Conservation (phyloP, 2,329 filamentous ascomycete species). For the Kalaharituber pfeilii region DNA sequence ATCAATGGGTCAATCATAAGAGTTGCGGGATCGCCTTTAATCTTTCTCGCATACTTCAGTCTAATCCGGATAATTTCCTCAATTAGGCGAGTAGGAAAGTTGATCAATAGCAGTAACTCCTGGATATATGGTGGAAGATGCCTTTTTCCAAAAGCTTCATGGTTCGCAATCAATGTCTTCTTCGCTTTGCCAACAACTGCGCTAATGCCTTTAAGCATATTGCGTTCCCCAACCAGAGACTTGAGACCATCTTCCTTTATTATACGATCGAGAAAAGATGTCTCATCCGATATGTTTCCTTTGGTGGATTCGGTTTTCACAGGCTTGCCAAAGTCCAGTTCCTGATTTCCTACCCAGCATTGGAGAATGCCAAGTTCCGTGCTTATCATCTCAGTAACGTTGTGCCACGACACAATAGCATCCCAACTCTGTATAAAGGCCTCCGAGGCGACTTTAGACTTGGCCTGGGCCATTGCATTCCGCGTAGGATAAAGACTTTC, state of each 20-base stretch:
- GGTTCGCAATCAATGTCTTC: slow-evolving; percentile 71
- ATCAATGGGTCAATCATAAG: slow-evolving; percentile 98
- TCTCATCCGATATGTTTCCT: slow-evolving; percentile 67
- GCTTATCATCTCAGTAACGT: slow-evolving; percentile 90
- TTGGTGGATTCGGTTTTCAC: slow-evolving; percentile 50
- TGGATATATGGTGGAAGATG: slow-evolving; percentile 94
- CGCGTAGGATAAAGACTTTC: slow-evolving; percentile 73
- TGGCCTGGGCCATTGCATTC: slow-evolving; percentile 52
- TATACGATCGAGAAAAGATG: slow-evolving; percentile 82
- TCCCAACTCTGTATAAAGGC: slow-evolving; percentile 70
- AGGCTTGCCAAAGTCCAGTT: slow-evolving; percentile 72
- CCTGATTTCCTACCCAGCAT: slow-evolving; percentile 92
- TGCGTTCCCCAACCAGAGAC: slow-evolving; percentile 68
- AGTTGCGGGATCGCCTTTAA: slow-evolving; percentile 68
- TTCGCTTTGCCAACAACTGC: slow-evolving; percentile 88
- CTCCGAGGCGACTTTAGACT: slow-evolving; percentile 58
- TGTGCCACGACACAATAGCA: slow-evolving; percentile 87
- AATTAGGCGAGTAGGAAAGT: slow-evolving; percentile 87
- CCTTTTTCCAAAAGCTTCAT: slow-evolving; percentile 64
- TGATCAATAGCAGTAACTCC: slow-evolving; percentile 86
- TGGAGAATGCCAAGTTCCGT: slow-evolving; percentile 81
- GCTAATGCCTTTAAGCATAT: slow-evolving; percentile 70
- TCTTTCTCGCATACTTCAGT: slow-evolving; percentile 77
- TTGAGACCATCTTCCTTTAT: slow-evolving; percentile 91
- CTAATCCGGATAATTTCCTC: slow-evolving; percentile 92